Evolutionary conservation across 495 filamentous ascomycete genomes (phyloP), one percentile per base, ranked within the genome.

Genomic region (Terfezia boudieri): DNA sequence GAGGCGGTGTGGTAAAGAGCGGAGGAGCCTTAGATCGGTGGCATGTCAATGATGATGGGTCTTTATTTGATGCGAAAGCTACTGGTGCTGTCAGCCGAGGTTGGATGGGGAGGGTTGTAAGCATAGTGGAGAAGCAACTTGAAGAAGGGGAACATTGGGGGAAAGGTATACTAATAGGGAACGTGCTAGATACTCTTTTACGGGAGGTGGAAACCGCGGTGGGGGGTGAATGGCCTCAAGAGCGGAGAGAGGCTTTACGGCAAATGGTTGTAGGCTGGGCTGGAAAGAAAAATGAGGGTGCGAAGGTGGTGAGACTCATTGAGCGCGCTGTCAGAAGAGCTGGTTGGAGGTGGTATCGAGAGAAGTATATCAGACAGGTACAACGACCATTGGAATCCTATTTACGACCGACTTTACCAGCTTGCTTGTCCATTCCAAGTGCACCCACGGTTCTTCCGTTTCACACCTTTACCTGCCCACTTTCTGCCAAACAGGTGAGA

Each of bases 391-490:
- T 68, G 2, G 68, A 72, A 9, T 74, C 71, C 55, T 94, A 94
- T 64, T 69, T 69, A 51, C 73, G 90, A 52, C 86, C 86, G 36
- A 81, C 78, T 57, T 71, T 93, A 46, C 90, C 92, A 8, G 63
- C 76, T 22, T 72, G 75, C 36, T 68, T 99, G 35, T 74, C 87
- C 16, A 76, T 90, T 8, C 92, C 92, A 6, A 81, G 83, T 52
- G 90, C 90, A 16, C 90, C 90, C 10, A 99, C 90, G 0, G 88
- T 99, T 12, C 71, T 99, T 2, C 90, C 90, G n/a, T 99, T 99
- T 61, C 92, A 99, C 64, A 96, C 90, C 2, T 99, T 99, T 64
- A 96, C 90, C 37, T 93, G 83, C 59, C 90, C 90, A 0, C 69
- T 99, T 54, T 88, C 85, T 12, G 87, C 90, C 2, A 89, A 87